Evolutionary conservation across 495 filamentous ascomycete species (phyloP), one percentile per base, ranked within the genome.

Genomic region (Trichoderma gamsii): DNA sequence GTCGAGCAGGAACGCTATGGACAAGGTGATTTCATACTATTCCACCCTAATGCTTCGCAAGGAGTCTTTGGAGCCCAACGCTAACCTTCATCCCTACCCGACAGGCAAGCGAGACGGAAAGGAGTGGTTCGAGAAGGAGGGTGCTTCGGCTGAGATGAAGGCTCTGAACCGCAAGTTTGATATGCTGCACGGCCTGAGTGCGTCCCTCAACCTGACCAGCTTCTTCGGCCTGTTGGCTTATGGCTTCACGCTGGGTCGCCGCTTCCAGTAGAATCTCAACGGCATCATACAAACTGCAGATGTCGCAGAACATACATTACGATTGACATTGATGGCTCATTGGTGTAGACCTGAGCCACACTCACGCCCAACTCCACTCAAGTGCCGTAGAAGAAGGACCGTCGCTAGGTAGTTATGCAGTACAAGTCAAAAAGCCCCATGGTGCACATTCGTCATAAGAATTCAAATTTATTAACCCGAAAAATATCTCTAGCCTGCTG

Each of bases 61-160:
- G 9, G 25, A 16, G 18, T 15, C 12, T 4, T 46, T 52, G 9
- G 21, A 21, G 21, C 49, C 49, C 49, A 21, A 21, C 25, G 64
- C 71, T 74, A 69, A 76, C 64, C 43, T 61, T 12, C 12, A 44
- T 13, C 23, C 11, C 23, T 13, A 9, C 56, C 5, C 49, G 25
- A 41, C 64, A 82, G 78, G 81, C 68, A 75, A 69, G 61, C 80
- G 81, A 68, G 94, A 97, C 75, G 90, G 92, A 67, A 97, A 95
- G 83, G 89, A 86, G 75, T 88, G 86, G 76, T 88, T 91, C 70
- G 92, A 97, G 67, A 76, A 80, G 29, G 82, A 84, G 18, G 87
- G 90, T 41, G 89, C 93, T 70, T 92, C 89, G 7, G 83, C 88
- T 75, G 90, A 91, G 79, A 97, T 97, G 93, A 70, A 82, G 69